These are phyloP conservation scores for Plasmodium malariae DNA, from an alignment of 169 alveolate genomes.

Conservation along the genomic window DNA sequence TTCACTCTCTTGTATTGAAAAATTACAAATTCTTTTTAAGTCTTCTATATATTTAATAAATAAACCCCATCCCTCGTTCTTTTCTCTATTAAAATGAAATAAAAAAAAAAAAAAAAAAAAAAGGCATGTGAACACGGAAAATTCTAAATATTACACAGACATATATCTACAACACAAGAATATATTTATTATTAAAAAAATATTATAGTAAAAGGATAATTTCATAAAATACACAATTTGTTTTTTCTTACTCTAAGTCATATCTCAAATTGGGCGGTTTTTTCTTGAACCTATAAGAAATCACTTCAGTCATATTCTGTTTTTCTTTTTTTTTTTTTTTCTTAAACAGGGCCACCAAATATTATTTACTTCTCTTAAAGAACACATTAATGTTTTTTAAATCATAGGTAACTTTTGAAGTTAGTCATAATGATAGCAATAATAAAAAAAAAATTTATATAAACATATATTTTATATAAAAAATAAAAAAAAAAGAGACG, in stretches of 20 bases:
- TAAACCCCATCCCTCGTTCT: slow-evolving; percentile 35
- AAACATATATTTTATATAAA: too few relatives aligned
- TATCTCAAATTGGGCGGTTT: slow-evolving; percentile 50
- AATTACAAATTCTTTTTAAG: slow-evolving; percentile 22
- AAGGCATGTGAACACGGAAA: neutral
- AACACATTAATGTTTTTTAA: neutral
- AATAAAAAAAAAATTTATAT: too few relatives aligned
- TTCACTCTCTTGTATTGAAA: slow-evolving; percentile 4
- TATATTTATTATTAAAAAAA: neutral
- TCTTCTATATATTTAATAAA: slow-evolving; percentile 44
- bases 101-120: neutral
- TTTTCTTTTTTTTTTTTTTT: neutral
- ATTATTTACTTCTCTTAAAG: neutral
- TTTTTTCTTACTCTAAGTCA: slow-evolving; percentile 32
- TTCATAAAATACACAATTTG: neutral
- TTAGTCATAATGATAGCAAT: too few relatives aligned
- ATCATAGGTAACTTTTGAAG: too few relatives aligned
- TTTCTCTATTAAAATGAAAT: slow-evolving; percentile 12
- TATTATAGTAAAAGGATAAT: neutral
- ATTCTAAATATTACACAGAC: neutral
- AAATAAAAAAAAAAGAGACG: too few relatives aligned
- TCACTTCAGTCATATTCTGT: slow-evolving; percentile 15
- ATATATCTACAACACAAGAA: neutral
- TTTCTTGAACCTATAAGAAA: slow-evolving; percentile 45
- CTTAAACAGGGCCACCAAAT: neutral